phyloP scores from a whole-genome alignment of 192 early-diverging fungal genomes.

The Coemansia sp. region DNA sequence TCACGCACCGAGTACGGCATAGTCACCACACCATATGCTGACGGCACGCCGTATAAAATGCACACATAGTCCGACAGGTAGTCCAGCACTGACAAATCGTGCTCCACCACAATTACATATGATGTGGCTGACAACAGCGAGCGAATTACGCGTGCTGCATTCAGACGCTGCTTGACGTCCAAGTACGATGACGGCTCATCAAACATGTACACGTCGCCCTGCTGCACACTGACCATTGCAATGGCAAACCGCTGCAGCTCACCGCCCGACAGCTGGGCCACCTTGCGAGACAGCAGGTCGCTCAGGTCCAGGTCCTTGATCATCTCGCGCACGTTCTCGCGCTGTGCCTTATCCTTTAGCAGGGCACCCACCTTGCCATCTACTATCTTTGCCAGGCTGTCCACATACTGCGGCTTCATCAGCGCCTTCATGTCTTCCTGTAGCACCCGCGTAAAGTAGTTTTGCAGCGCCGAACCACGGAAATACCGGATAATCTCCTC shows the following conservation, averaged over 20 bases:
- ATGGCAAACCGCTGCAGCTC: conserved; percentile 99
- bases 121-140: conserved; percentile 68
- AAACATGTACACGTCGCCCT: conserved; percentile 97
- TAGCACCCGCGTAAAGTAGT: conserved; percentile 97
- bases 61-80: conserved; percentile 98
- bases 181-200: conserved; percentile 98
- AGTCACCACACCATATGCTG: conserved; percentile 96
- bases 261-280: conserved; percentile 86
- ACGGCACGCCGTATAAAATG: conserved; percentile 96
- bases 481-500: conserved; percentile 94
- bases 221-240: conserved; percentile 75
- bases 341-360: conserved; percentile 69
- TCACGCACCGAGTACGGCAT: conserved; percentile 96
- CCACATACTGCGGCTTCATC: conserved; percentile 97
- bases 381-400: conserved; percentile 79
- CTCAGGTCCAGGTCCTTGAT: conserved; percentile 74
- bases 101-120: conserved; percentile 96
- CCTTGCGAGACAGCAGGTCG: conserved; percentile 81
- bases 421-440: conserved; percentile 94
- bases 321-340: conserved; percentile 71
- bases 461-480: conserved; percentile 95
- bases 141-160: conserved; percentile 91
- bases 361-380: conserved; percentile 75
- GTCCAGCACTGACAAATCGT: conserved; percentile 97
- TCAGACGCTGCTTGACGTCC: conserved; percentile 98